These are phyloP conservation scores for Talaromyces sp. DNA, from an alignment of 2,329 filamentous ascomycete species.

Conservation along the genomic window DNA sequence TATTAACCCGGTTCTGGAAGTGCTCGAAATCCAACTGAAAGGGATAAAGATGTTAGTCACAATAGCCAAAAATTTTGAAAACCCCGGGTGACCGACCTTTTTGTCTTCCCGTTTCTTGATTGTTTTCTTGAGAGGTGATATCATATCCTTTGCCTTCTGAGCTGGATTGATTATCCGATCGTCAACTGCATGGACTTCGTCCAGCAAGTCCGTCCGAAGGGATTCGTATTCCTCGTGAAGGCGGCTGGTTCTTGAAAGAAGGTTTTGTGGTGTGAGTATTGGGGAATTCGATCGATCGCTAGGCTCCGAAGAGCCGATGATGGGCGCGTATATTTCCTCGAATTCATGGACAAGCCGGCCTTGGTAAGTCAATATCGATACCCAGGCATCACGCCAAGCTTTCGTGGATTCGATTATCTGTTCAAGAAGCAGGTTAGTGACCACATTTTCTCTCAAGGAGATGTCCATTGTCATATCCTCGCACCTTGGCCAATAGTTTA, in stretches of 20 bases:
- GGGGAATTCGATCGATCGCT: conserved; percentile 47
- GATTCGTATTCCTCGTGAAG: conserved; percentile 65
- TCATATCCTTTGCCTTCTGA: conserved; percentile 60
- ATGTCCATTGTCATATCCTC: conserved; percentile 12
- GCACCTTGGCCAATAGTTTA: conserved; percentile 65
- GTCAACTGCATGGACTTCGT: conserved; percentile 68
- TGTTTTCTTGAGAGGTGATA: conserved; percentile 70
- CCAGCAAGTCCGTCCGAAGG: conserved; percentile 63
- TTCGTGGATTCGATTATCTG: conserved; percentile 72
- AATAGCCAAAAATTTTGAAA: not conserved
- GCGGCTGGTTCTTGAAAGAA: conserved; percentile 59
- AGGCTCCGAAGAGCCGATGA: conserved; percentile 59
- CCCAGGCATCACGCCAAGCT: conserved; percentile 74
- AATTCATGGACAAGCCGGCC: conserved; percentile 62
- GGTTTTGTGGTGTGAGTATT: conserved; percentile 55
- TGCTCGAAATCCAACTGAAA: conserved; percentile 69
- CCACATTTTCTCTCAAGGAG: not conserved
- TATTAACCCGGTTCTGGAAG: conserved; percentile 65
- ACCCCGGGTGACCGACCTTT: conserved; percentile 42
- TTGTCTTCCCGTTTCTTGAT: conserved; percentile 82
- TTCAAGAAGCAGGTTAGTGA: conserved; percentile 1
- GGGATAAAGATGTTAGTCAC: not conserved
- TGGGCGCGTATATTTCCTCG: conserved; percentile 69
- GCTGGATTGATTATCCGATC: conserved; percentile 64
- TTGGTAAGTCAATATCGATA: conserved; percentile 64